Evolutionary conservation across 2,329 filamentous ascomycete species (phyloP).

Genomic region (Talaromyces albobiverticillius): DNA sequence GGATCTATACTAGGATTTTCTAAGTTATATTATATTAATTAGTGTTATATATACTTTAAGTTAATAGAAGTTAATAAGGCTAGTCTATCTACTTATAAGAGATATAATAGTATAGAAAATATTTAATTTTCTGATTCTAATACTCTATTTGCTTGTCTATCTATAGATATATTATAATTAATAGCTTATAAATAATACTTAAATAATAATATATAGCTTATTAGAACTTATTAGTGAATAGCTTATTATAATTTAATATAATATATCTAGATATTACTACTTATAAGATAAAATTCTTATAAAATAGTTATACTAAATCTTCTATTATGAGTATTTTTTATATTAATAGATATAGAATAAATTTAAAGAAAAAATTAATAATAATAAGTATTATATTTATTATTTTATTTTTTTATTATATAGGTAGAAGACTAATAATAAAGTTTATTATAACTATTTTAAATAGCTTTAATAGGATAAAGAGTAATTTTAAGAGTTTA

Average conservation of each 20-base stretch:
- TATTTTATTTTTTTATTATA: neutral
- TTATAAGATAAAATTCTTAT: neutral
- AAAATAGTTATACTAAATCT: neutral
- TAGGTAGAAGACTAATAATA: neutral
- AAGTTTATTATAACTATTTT: neutral
- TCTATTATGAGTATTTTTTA: neutral
- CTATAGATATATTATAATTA: neutral
- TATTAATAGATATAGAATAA: neutral
- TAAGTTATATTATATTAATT: neutral
- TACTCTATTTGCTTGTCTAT: neutral
- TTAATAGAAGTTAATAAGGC: neutral
- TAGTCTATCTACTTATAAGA: neutral
- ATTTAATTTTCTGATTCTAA: neutral
- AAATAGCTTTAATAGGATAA: neutral
- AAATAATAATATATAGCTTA: neutral
- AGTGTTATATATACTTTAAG: neutral
- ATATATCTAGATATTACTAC: neutral
- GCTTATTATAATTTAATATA: neutral
- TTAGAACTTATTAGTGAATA: neutral
- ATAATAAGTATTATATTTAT: neutral
- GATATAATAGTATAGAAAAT: neutral
- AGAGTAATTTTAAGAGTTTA: neutral
- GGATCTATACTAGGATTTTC: neutral
- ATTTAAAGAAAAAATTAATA: neutral
- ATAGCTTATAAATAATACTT: neutral